phyloP scores from a whole-genome alignment of 345 rosid species.

The Luvunga scandens region DNA sequence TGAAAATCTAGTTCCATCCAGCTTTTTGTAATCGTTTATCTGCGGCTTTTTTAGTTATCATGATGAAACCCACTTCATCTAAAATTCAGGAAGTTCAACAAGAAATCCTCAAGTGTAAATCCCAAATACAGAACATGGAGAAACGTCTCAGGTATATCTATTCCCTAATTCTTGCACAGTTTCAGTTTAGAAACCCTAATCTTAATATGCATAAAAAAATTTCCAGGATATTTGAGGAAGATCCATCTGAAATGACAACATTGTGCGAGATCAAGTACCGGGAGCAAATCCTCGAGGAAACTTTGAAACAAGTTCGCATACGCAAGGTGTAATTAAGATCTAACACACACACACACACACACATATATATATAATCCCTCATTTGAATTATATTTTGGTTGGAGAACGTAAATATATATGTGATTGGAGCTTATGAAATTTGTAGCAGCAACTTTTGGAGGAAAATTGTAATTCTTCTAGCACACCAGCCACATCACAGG shows the following conservation, averaged over 20 bases:
- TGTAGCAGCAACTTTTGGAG: constrained; percentile 30
- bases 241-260: constrained; percentile 30
- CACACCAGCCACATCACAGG: constrained; percentile 24
- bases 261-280: constrained; percentile 27
- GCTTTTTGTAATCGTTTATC: background rate
- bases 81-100: constrained; percentile 29
- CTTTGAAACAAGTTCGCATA: constrained; percentile 22
- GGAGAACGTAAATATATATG: background rate
- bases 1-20: background rate
- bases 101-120: constrained; percentile 23
- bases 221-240: constrained; percentile 36
- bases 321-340: constrained; percentile 24
- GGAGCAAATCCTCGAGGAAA: constrained; percentile 36
- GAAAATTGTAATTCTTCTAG: constrained; percentile 10
- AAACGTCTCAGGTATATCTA: constrained; percentile 34
- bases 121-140: constrained; percentile 27
- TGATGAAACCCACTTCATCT: background rate
- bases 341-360: too few relatives aligned
- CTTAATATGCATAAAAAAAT: background rate
- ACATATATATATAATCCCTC: background rate
- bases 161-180: background rate
- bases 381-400: background rate
- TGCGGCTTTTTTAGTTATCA: background rate
- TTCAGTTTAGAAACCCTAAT: background rate
- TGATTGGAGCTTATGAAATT: background rate